phyloP scores from a whole-genome alignment of 257 asterid species.

The Penstemon davidsonii region DNA sequence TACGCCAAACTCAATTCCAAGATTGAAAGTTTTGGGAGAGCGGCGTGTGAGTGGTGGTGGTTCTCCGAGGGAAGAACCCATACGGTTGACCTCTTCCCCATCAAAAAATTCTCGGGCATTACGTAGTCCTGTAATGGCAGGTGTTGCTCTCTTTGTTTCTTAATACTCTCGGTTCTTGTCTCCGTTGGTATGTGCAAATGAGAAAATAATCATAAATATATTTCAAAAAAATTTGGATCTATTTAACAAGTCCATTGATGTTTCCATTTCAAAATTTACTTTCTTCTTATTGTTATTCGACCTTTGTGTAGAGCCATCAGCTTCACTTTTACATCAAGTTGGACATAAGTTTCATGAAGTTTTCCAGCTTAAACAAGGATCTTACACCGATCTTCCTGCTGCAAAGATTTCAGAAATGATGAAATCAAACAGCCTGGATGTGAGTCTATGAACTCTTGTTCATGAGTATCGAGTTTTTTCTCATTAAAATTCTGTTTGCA shows the following conservation, averaged over 20 bases:
- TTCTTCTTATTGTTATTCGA: conserved; percentile 1
- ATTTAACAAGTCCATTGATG: background rate
- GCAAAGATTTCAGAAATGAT: conserved; percentile 82
- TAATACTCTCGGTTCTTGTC: background rate
- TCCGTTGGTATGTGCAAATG: background rate
- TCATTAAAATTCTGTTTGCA: conserved; percentile 14
- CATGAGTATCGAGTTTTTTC: conserved; percentile 8
- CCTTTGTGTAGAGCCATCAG: conserved; percentile 45
- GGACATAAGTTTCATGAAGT: conserved; percentile 83
- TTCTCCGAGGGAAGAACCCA: conserved; percentile 44
- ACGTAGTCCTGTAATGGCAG: conserved; percentile 55
- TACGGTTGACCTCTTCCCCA: conserved; percentile 43
- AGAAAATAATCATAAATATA: too few relatives aligned
- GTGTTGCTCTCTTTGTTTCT: conserved; percentile 27
- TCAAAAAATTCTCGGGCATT: conserved; percentile 47
- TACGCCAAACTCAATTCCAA: conserved; percentile 39
- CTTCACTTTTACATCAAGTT: conserved; percentile 42
- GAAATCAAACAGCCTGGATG: conserved; percentile 93
- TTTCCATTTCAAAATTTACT: background rate
- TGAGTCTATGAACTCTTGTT: conserved; percentile 35
- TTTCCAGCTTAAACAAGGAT: conserved; percentile 76
- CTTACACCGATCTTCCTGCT: conserved; percentile 71
- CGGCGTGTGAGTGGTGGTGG: conserved; percentile 30
- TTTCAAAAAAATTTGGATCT: background rate
- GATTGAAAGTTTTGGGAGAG: conserved; percentile 49